Evolutionary conservation across 306 rosid species (phyloP), one percentile per base, ranked within the genome.

Genomic region (Elaeagnus macrophylla): DNA sequence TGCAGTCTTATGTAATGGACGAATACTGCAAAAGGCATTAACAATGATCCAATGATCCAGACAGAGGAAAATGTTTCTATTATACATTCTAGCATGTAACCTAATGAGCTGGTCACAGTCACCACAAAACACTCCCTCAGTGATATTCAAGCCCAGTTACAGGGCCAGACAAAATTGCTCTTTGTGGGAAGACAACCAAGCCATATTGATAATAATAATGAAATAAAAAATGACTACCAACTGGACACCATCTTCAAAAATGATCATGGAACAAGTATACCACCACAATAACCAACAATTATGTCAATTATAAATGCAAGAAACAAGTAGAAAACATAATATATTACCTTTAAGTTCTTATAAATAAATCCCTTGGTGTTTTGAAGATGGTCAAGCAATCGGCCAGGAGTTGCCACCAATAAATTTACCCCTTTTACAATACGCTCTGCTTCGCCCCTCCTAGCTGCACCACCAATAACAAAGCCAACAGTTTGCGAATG

Each of bases 321-420:
- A 54, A 37, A 49, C 35, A 13, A 15, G 17, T 39, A 0, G 0
- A 40, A 17, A 7, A 67, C 0, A 17, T 15, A 35, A 51, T 41
- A n/a, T 42, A 12, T 5, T 47, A 83, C 97, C 91, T 82, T 84
- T 77, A 91, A 66, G 70, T 77, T 84, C 68, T 80, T 87, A 60
- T 45, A 80, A 51, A 87, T 51, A 46, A 91, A 91, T 25, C 91
- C 95, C 67, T 77, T 91, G 0, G 99, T 91, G 61, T 80, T 76
- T 69, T 84, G 91, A 48, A 91, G 93, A 74, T 91, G 99, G 54
- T 91, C 99, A 45, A 91, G 87, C 60, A 91, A 95, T 10, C 99
- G 94, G 18, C 99, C 99, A 25, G 99, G 96, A 3, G 99, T 91
- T 9, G 89, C 99, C 37, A 91, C 86, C 73, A 91, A 74, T 12